These are phyloP conservation scores for Poteriospumella lacustris DNA, from an alignment of 108 stramenopile genomes.

Conservation along the genomic window DNA sequence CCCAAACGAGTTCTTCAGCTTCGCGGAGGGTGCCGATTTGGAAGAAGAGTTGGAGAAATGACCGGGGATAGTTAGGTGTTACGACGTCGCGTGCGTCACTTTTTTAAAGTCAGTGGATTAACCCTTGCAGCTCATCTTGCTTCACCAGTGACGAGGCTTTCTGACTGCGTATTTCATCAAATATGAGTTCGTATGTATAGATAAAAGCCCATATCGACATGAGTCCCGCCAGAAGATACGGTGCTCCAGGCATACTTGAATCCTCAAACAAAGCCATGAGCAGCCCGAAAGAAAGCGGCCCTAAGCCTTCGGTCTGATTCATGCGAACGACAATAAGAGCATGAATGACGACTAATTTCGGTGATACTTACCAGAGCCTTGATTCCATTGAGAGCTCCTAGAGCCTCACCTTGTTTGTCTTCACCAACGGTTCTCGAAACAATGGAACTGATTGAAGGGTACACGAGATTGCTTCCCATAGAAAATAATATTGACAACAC, in stretches of 20 bases:
- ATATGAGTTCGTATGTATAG: constrained; percentile 5
- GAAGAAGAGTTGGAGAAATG: no score
- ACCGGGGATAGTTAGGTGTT: no score
- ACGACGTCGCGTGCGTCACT: no score
- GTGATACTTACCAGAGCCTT: constrained; percentile 68
- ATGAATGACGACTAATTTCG: background rate
- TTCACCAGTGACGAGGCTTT: no score
- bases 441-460: constrained; percentile 74
- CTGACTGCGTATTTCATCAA: no score
- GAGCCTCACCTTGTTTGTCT: constrained; percentile 74
- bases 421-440: constrained; percentile 74
- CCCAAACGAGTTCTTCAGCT: no score
- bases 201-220: background rate
- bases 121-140: no score
- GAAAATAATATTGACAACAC: constrained; percentile 55
- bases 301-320: constrained; percentile 53
- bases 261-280: constrained; percentile 41
- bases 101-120: no score
- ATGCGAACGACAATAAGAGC: background rate
- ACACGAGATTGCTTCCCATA: constrained; percentile 79
- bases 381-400: constrained; percentile 89
- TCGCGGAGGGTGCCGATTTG: no score
- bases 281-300: constrained; percentile 40
- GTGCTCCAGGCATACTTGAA: constrained; percentile 27
- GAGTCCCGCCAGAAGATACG: background rate